Percentiles rank a stretch among this genome's conserved stretches.
Evolutionary conservation across 768 basidiomycete species (phyloP).

Genomic region (Tulasnella sp.): DNA sequence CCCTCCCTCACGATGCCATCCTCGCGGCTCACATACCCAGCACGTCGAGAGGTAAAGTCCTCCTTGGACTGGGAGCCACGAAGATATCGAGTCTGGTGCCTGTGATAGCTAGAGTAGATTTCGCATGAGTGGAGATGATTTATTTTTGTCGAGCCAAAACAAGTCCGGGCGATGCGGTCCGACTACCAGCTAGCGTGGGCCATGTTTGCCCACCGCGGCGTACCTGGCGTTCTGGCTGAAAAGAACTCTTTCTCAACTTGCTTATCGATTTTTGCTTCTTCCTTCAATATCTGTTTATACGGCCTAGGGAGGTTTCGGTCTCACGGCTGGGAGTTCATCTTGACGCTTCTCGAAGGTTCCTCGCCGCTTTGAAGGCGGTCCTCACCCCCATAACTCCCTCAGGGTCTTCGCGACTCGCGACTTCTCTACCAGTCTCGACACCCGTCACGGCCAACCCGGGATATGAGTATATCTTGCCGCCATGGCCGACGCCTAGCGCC

Average conservation of each 20-base stretch:
- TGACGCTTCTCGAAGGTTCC: conserved; percentile 85
- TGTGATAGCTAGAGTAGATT: conserved; percentile 61
- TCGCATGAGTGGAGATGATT: conserved; percentile 47
- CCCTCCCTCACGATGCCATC: conserved; percentile 93
- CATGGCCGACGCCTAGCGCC: background rate
- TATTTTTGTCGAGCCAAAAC: too few species aligned
- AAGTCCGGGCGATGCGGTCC: too few species aligned
- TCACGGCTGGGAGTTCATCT: conserved; percentile 77
- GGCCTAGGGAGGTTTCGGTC: conserved; percentile 80
- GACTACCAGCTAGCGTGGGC: too few species aligned
- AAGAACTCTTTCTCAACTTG: too few species aligned
- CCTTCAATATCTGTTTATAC: too few species aligned
- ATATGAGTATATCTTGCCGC: background rate
- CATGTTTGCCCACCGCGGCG: too few species aligned
- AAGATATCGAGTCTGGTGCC: conserved; percentile 60
- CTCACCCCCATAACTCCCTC: conserved; percentile 65
- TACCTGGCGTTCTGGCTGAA: too few species aligned
- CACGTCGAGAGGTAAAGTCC: conserved; percentile 39
- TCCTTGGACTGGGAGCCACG: background rate
- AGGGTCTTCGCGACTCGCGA: background rate
- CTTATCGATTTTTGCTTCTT: conserved; percentile 65
- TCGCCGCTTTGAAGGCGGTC: conserved; percentile 92
- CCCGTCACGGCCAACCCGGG: background rate
- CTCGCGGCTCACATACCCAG: conserved; percentile 65
- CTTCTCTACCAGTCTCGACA: background rate